Conservation (phyloP, 345 rosid genomes). For the Gossypium rotundifolium region DNA sequence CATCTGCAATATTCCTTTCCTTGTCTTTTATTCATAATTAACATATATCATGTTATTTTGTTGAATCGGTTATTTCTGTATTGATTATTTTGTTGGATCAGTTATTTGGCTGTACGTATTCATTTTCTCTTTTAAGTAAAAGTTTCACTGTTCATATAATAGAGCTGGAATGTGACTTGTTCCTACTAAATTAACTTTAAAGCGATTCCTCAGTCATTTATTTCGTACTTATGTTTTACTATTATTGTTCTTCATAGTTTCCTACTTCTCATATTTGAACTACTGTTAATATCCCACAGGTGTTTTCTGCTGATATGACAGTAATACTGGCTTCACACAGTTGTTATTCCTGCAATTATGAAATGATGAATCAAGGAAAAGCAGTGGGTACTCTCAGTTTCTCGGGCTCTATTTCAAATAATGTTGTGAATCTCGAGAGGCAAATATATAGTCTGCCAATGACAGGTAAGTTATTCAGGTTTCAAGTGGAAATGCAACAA, state of each 20-base stretch:
- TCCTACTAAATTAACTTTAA: not conserved
- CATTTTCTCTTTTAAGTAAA: not conserved
- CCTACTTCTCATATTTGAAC: not conserved
- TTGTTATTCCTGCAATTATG: constrained; percentile 38
- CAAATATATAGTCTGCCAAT: constrained; percentile 14
- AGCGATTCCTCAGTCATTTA: not conserved
- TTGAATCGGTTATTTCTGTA: not conserved
- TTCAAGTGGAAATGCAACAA: constrained; percentile 53
- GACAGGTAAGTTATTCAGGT: constrained; percentile 22
- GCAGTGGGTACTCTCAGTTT: constrained; percentile 42
- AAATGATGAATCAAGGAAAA: constrained; percentile 35
- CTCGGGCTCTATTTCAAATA: constrained; percentile 38
- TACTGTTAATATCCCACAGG: constrained; percentile 14
- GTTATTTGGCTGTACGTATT: not conserved
- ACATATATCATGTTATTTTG: not conserved
- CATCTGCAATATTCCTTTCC: not conserved
- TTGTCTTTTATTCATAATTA: not conserved
- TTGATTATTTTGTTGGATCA: not conserved
- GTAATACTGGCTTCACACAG: constrained; percentile 74
- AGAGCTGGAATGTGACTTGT: not conserved
- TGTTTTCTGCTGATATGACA: constrained; percentile 44
- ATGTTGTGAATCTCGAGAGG: constrained; percentile 31
- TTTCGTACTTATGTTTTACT: not conserved
- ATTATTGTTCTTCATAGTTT: not conserved
- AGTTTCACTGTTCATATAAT: not conserved